phyloP scores from a whole-genome alignment of 331 rosid genomes.

The Rhamnella rubrinervis region DNA sequence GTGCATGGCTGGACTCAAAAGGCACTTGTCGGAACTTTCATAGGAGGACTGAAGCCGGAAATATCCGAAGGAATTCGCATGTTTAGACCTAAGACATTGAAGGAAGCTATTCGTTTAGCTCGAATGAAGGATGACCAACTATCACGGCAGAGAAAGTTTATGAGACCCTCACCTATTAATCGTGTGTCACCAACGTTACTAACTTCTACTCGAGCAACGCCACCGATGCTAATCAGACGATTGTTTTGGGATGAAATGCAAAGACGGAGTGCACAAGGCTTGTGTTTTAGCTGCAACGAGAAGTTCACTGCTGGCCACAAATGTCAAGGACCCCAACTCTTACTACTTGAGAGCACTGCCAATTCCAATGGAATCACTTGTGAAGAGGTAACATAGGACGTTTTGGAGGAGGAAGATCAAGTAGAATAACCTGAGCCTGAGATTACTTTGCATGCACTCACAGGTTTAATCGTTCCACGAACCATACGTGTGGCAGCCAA shows the following conservation, averaged over 20 bases:
- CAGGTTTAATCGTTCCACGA: neutral
- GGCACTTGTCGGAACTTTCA: neutral
- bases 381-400: neutral
- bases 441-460: neutral
- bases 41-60: neutral
- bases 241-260: neutral
- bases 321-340: neutral
- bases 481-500: neutral
- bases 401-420: neutral
- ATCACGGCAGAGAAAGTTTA: neutral
- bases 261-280: neutral
- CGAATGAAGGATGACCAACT: neutral
- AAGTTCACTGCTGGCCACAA: neutral
- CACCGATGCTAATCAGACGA: neutral
- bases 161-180: neutral
- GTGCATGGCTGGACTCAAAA: neutral
- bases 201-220: neutral
- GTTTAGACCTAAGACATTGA: neutral
- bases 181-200: neutral
- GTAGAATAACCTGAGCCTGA: neutral
- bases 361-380: neutral
- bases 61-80: neutral
- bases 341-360: neutral
- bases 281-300: constrained; percentile 5
- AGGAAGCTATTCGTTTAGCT: neutral